Base-by-base conservation (phyloP, 352 stramenopile genomes). In the Pythium grandisporangium region DNA sequence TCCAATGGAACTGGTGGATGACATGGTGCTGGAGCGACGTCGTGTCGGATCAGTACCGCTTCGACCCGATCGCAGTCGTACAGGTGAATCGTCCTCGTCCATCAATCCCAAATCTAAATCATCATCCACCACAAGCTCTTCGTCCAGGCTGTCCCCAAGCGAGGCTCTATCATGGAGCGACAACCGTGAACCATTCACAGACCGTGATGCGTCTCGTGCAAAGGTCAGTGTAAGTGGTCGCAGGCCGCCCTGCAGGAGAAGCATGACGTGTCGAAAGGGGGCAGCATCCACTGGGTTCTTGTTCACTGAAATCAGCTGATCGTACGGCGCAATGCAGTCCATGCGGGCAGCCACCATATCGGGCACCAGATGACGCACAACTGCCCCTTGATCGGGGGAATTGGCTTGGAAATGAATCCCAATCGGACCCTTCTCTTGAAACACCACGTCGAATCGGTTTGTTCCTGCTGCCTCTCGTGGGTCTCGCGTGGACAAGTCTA, bases 351-450 rank as follows among this genome's bases (percentile, higher is more conserved):
- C 79, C 12, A 63, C 65, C 49, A 78, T 90, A 5, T 70, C 68
- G 8, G 64, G 61, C 6, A 90, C 45, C 4, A 90, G 44, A 17
- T 58, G 67, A 10, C 70, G 66, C 5, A 90, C 74, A 1, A 56
- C 78, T 5, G 79, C 79, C 4, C 79, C 76, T 11, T 51, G 48
- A 34, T 93, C 79, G 2, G 70, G 76, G 0, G 66, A 48, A 47
- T 87, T 90, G 1, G 76, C 74, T 53, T 90, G 71, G 37, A 93
- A 93, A 49, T 87, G 70, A 14, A 93, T 86, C 5, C 79, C 79
- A 30, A 93, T 87, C 3, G 71, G 64, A 0, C 76, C 70, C 14
- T 62, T 66, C 26, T 87, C 74, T 32, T 81, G 46, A 56, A 93
- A 93, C 16, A 84, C 63, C 2, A 93, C 73, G 16, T 93, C 69